A percentile compares a stretch with the other conserved stretches of the same genome.
phyloP scores from a whole-genome alignment of 257 asterid species.

The Nemophila menziesii region DNA sequence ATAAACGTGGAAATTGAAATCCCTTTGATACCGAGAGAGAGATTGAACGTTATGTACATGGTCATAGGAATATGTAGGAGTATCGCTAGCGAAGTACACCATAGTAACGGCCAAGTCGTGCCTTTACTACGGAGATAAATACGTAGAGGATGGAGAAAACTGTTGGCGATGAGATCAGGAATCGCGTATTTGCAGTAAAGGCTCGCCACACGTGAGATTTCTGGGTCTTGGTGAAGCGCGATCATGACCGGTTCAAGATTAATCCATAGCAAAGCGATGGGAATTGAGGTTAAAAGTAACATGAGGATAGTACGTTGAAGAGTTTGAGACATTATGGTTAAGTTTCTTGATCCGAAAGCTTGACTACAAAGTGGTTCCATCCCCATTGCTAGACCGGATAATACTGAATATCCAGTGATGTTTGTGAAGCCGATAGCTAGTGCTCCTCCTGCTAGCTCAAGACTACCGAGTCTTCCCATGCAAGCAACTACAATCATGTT shows the following conservation, averaged over 20 bases:
- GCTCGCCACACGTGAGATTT: constrained; percentile 56
- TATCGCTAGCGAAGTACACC: constrained; percentile 57
- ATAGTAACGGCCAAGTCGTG: constrained; percentile 76
- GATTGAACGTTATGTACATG: constrained; percentile 58
- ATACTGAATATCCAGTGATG: constrained; percentile 86
- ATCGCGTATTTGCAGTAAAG: constrained; percentile 52
- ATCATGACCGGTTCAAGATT: constrained; percentile 68
- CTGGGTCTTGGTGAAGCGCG: constrained; percentile 69
- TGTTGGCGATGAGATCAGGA: constrained; percentile 76
- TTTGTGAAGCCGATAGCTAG: constrained; percentile 92
- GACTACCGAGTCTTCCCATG: constrained; percentile 87
- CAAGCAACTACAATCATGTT: constrained; percentile 76
- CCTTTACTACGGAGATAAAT: constrained; percentile 79
- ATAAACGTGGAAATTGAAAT: constrained; percentile 56
- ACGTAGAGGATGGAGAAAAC: constrained; percentile 77
- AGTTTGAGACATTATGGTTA: constrained; percentile 32
- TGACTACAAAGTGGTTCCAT: constrained; percentile 95
- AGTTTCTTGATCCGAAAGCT: constrained; percentile 80
- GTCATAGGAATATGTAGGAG: constrained; percentile 68
- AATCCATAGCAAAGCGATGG: constrained; percentile 66
- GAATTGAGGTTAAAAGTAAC: constrained; percentile 56
- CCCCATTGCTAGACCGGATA: constrained; percentile 85
- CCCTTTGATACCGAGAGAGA: constrained; percentile 57
- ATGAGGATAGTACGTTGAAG: constrained; percentile 57
- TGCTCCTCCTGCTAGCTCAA: constrained; percentile 94